Base-by-base conservation (phyloP, 495 filamentous ascomycete genomes). In the Pyrenula massariospora region DNA sequence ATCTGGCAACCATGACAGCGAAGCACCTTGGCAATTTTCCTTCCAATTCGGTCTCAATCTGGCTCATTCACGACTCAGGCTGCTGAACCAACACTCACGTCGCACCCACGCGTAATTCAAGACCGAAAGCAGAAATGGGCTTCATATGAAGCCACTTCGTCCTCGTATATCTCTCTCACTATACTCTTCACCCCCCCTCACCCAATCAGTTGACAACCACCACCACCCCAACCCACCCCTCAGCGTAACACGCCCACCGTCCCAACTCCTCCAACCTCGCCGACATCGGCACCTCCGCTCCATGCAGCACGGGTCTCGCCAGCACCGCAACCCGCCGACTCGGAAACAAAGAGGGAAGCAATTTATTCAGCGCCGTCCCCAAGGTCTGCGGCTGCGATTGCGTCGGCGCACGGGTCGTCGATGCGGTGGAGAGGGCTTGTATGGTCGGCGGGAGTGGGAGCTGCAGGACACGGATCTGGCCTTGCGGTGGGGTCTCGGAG, bases 261-360 rank as follows among this genome's bases (percentile, higher is more conserved):
- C 91, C 84, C 25, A 98, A 71, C 50, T 97, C 92, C 62, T 93
- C 88, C 22, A 97, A 68, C n/a, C 83, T 84, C 0, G 91, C 87
- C 56, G 70, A 70, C 76, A 97, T 85, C 3, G 93, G 90, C 55
- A 96, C 78, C 2, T 85, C 81, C 2, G 84, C 87, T 2, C 93
- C 94, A 72, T 99, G 93, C 61, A 96, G 63, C 23, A 97, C 83
- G 12, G 89, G 85, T 59, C 87, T 88, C n/a, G 94, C 94, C 21
- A 96, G 74, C n/a, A 96, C 83, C 0, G 89, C 83, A 56, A 87
- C 90, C 56, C 91, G 70, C 54, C 88, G 82, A 65, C 87, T 91
- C 0, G 90, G 93, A 66, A 99, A 99, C 12, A 99, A 72, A 53
- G 80, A 76, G 1, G 94, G 93, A 19, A 97, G 71, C 1, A 95